Evolutionary conservation across 2,329 filamentous ascomycete genomes (phyloP), one percentile per base, ranked within the genome.

Genomic region (Penicillium palitans): DNA sequence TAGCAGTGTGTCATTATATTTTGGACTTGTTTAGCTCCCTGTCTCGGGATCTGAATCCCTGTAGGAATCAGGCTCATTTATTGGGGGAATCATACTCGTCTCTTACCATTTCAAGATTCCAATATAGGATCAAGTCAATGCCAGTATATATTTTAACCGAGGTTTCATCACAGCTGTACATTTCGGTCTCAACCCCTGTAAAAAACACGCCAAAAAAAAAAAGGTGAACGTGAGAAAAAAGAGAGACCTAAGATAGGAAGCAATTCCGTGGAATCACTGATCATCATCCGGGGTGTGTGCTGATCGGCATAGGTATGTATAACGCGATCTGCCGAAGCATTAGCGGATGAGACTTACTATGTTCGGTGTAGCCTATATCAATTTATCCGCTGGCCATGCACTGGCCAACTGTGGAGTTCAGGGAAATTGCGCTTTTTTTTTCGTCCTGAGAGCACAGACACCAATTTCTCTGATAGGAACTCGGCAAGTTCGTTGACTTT

Each of bases 261-360:
- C 9, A 19, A 39, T 13, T 29, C 35, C 17, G 7, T 17, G 7
- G 13, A 44, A 31, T 31, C 52, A 52, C 29, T 50, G 56, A 61
- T 56, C 57, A 61, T 31, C 58, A 58, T 53, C 59, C 46, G 56
- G 56, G 59, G 57, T 50, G 53, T 50, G 53, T 52, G 35, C 39
- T 53, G 42, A 57, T 57, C 55, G 31, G 21, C 51, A 47, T 17
- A 33, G 33, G 45, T 51, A 29, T 56, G 17, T 39, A 47, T 46
- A 58, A 57, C 58, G 58, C 61, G 65, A 67, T 67, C 63, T 66
- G 47, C 63, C 65, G 64, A 66, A 62, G 59, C 44, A 51, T 57
- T 46, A 57, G 64, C 61, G 62, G 65, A 55, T 56, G 52, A 60
- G 58, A 67, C 65, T 67, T 67, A 65, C 65, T 58, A 24, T 61